These are phyloP conservation scores for Echinosophora koreensis DNA, from an alignment of 306 rosid species.

Conservation along the genomic window DNA sequence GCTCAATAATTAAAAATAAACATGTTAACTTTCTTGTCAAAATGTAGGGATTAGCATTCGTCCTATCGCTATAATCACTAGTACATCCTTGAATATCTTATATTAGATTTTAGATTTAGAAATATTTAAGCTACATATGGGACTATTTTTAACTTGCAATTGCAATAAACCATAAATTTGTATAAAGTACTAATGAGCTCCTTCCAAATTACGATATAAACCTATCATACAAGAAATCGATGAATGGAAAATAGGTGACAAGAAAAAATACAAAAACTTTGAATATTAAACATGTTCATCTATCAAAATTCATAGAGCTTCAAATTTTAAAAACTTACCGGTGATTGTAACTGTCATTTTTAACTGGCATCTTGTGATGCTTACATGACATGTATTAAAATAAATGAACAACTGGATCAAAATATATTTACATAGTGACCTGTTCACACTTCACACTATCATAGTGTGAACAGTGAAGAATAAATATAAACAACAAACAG, in stretches of 20 bases:
- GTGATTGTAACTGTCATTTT: not conserved
- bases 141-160: conserved; percentile 6
- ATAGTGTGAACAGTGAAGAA: not conserved
- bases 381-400: conserved; percentile 1
- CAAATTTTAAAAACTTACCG: not conserved
- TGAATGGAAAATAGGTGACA: not conserved
- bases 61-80: conserved; percentile 18
- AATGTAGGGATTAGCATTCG: not conserved
- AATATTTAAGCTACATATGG: not conserved
- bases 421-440: not conserved
- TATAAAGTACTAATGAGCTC: not conserved
- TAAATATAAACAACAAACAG: not conserved
- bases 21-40: not conserved
- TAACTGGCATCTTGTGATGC: conserved; percentile 4
- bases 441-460: too few relatives aligned
- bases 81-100: conserved; percentile 1
- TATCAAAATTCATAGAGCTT: conserved; percentile 24
- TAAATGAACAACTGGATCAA: not conserved
- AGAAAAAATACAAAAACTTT: conserved; percentile 2
- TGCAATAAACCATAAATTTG: not conserved
- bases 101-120: not conserved
- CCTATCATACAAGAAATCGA: not conserved
- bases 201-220: conserved; percentile 10
- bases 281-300: conserved; percentile 4
- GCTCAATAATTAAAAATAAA: not conserved